phyloP scores from a whole-genome alignment of 2,329 filamentous ascomycete genomes.

The Lasiodiplodia citricola region DNA sequence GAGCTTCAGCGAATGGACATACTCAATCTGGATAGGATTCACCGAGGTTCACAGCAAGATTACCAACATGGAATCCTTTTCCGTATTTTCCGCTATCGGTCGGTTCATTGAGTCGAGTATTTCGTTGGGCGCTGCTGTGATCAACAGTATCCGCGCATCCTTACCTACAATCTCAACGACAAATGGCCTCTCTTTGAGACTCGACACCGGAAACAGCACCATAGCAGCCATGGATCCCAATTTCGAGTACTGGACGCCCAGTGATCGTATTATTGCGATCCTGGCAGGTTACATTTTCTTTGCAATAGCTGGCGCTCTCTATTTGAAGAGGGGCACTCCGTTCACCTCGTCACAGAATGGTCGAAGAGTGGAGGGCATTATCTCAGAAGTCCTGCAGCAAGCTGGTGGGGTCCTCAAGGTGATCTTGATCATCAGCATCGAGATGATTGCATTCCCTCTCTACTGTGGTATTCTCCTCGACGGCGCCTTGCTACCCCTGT shows the following conservation, averaged over 20 bases:
- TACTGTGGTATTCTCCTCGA: constrained; percentile 95
- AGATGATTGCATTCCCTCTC: constrained; percentile 96
- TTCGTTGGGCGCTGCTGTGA: not conserved
- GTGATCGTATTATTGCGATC: constrained; percentile 73
- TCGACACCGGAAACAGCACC: constrained; percentile 37
- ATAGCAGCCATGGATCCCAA: constrained; percentile 42
- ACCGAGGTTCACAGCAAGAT: not conserved
- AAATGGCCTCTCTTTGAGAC: constrained; percentile 45
- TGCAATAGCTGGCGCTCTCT: constrained; percentile 75
- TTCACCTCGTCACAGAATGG: constrained; percentile 64
- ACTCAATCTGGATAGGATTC: not conserved
- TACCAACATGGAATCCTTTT: constrained; percentile 20
- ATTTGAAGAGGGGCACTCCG: constrained; percentile 74
- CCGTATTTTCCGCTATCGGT: constrained; percentile 8
- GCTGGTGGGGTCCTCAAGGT: constrained; percentile 98
- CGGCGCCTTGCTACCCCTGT: constrained; percentile 84
- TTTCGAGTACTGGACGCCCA: constrained; percentile 51
- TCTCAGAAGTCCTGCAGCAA: constrained; percentile 86
- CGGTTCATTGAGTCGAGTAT: not conserved
- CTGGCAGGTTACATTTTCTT: constrained; percentile 80
- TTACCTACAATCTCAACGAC: constrained; percentile 30
- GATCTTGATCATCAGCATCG: constrained; percentile 96
- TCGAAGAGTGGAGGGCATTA: constrained; percentile 69
- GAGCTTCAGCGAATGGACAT: not conserved
- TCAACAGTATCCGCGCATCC: constrained; percentile 18